Percentiles rank a stretch among this genome's conserved stretches.
phyloP scores from a whole-genome alignment of 164 flowering plant species.

The Vitis cinerea region DNA sequence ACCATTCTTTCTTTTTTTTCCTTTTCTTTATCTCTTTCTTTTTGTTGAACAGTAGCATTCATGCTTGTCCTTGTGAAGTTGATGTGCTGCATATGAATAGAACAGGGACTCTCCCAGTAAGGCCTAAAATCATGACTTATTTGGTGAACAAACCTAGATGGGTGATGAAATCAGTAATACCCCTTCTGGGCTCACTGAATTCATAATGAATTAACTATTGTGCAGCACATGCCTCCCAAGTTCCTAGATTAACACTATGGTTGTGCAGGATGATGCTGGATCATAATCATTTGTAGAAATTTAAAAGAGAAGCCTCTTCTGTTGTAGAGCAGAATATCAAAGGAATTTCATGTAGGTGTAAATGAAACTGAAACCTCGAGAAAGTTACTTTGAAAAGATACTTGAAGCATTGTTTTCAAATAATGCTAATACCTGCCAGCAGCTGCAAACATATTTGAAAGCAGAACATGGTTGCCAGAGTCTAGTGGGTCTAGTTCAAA shows the following conservation, averaged over 20 bases:
- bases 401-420: background rate
- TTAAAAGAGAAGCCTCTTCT: background rate
- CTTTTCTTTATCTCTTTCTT: no score
- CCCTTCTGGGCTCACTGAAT: background rate
- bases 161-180: background rate
- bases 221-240: background rate
- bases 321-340: no score
- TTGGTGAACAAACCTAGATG: background rate
- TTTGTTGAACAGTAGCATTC: no score
- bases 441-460: constrained; percentile 80
- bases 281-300: background rate
- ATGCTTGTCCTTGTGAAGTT: background rate
- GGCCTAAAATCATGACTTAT: background rate
- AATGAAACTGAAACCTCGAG: background rate
- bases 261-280: background rate
- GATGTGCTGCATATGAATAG: background rate
- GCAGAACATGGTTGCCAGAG: constrained; percentile 79
- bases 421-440: constrained; percentile 51
- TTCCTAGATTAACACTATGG: background rate
- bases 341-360: no score
- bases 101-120: background rate
- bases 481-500: constrained; percentile 81
- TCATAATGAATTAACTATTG: background rate
- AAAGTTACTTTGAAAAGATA: background rate
- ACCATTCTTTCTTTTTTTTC: no score